A percentile compares a stretch with the other conserved stretches of the same genome.
These are phyloP conservation scores for Pyricularia sp. DNA, from an alignment of 2,329 filamentous ascomycete genomes.

Conservation along the genomic window DNA sequence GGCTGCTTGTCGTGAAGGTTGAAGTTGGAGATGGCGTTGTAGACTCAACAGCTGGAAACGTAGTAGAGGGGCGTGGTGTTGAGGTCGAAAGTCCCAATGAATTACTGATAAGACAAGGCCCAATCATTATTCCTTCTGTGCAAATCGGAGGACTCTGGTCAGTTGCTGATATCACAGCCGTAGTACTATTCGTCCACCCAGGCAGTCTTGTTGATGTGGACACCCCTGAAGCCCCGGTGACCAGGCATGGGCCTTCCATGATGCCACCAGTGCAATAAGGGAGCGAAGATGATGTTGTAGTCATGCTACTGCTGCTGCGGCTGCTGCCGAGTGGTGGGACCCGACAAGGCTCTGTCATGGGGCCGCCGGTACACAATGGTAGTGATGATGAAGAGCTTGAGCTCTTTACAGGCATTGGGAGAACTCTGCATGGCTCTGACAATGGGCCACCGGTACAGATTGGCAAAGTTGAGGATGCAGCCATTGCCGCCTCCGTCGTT, in stretches of 20 bases:
- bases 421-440: not conserved
- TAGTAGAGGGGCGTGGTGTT: not conserved
- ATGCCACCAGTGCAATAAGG: not conserved
- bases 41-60: not conserved
- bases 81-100: not conserved
- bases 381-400: not conserved
- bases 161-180: not conserved
- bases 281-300: not conserved
- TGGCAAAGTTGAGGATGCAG: not conserved
- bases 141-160: not conserved
- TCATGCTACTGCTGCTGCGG: not conserved
- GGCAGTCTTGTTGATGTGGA: not conserved
- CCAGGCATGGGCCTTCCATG: slow-evolving; percentile 1
- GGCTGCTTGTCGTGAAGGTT: too few relatives aligned
- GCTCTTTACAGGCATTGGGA: not conserved
- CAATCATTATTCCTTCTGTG: not conserved
- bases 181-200: not conserved
- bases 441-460: not conserved
- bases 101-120: not conserved
- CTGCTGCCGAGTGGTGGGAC: not conserved
- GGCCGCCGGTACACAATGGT: not conserved
- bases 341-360: not conserved
- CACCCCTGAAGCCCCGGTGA: not conserved
- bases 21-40: not conserved
- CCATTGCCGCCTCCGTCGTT: not conserved